Base-by-base conservation (phyloP, 2,329 filamentous ascomycete genomes). In the Venturia aucupariae region DNA sequence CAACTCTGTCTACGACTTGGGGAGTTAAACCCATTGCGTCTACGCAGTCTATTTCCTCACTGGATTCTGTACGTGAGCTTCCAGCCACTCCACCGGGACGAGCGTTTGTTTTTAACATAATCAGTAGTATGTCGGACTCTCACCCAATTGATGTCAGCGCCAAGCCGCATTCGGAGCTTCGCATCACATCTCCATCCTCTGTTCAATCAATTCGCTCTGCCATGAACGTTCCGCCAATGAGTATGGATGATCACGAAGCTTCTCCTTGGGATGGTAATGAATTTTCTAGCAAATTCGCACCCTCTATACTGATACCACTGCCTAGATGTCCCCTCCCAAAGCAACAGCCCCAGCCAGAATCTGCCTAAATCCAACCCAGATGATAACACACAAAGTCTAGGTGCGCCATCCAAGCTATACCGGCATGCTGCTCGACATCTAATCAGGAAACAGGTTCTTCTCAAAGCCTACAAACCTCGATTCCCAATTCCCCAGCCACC, bases 231-330 rank as follows among this genome's bases (percentile, higher is more conserved):
- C 17, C 32, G 11, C 54, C 62, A 5, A 59, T 64, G 62, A 60
- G 24, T 11, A 76, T 77, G 75, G 75, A 77, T 72, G 74, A 77
- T 65, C 75, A 76, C 70, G 75, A 72, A 64, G 73, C 70, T 70
- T 77, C 75, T 64, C 75, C 75, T 39, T 77, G 75, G 75, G 75
- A 75, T 69, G 75, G 75, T 77, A 69, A 35, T n/a, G 11, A 0
- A 32, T 35, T 2, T n/a, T 17, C 4, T 35, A 2, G 19, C 51
- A 57, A 3, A n/a, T 57, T 6, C 19, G 30, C 17, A 19, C 22
- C 19, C 19, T 57, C 24, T 11, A 10, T 57, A 22, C 51, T 57
- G 35, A 57, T 35, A n/a, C 24, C 51, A 57, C 51, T 62, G 24
- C 24, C 39, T 42, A 64, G 62, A 64, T 44, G 62, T 57, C 24